Base-by-base conservation (phyloP, 805 yeast genomes). In the Lachancea waltii region DNA sequence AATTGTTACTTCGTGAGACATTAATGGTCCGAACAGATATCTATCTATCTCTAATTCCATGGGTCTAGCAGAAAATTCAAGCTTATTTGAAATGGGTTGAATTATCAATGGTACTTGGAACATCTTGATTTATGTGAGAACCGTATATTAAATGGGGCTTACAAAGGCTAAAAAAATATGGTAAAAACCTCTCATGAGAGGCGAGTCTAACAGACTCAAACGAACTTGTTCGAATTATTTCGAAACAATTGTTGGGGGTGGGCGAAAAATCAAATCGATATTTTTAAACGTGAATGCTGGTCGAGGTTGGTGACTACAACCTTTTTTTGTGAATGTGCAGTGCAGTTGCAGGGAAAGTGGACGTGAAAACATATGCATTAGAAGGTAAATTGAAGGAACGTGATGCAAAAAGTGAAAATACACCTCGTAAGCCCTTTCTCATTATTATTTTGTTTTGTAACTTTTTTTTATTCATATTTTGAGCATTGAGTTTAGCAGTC, bases 401-500 rank as follows among this genome's bases (percentile, higher is more conserved):
- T 29, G 26, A 30, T 30, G 35, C 34, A 37, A 20, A 23, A 36
- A 15, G 7, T 8, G 16, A 7, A n/a, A 17, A 33, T 17, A 25
- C 30, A 22, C 14, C 9, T n/a, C 22, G 30, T 16, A 15, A n/a
- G 29, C 22, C 14, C 20, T 18, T 22, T 19, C 5, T 22, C 16
- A 9, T 7, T 16, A 7, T 30, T 9, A 9, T 7, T 13, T 7
- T 14, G 8, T 30, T 16, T 13, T 33, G 11, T n/a, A 3, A 13
- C 17, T 19, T 34, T 17, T n/a, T 7, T 24, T 16, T 19, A 13
- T 22, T 18, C 15, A 7, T 20, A 14, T 30, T 15, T 11, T 7
- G 17, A 11, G 11, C 10, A 4, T 19, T 36, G 17, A n/a, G 19
- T 14, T 19, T 65, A 69, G 67, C 87, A 80, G 31, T 60, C 50